Percentiles rank a stretch among this genome's conserved stretches.
Conservation (phyloP, 2,329 filamentous ascomycete genomes). For the Chalaropsis thielavioides region DNA sequence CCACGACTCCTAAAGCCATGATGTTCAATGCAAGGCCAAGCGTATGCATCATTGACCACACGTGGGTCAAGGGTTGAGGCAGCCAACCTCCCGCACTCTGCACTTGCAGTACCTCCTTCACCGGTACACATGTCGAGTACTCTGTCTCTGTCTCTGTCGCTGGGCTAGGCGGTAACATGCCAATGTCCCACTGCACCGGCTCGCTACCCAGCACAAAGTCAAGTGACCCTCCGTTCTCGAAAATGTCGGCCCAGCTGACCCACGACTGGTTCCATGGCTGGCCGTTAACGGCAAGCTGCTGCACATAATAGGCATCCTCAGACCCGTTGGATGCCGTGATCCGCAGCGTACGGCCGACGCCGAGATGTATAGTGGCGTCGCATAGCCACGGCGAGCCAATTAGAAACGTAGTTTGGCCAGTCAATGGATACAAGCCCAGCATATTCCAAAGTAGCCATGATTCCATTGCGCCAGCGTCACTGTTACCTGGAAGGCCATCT, state of each 20-base stretch:
- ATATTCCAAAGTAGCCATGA: conserved; percentile 55
- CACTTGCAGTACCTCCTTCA: background rate
- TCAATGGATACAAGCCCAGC: conserved; percentile 53
- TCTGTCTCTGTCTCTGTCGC: conserved; percentile 9
- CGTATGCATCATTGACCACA: background rate
- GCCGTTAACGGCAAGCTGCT: conserved; percentile 52
- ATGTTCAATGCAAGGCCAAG: background rate
- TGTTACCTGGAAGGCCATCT: conserved; percentile 51
- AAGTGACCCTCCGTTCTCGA: conserved; percentile 46
- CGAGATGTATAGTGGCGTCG: conserved; percentile 44
- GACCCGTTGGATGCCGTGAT: conserved; percentile 32
- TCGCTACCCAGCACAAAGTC: conserved; percentile 47
- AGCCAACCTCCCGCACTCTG: background rate
- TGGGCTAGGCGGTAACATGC: conserved; percentile 46
- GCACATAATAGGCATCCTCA: conserved; percentile 42
- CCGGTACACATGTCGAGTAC: background rate
- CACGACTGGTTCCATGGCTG: conserved; percentile 46
- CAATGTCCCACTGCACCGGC: conserved; percentile 42
- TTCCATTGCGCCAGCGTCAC: conserved; percentile 59
- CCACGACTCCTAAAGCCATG: background rate
- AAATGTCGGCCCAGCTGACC: conserved; percentile 52
- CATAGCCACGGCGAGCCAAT: conserved; percentile 50
- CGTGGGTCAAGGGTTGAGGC: background rate
- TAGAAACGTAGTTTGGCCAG: conserved; percentile 53
- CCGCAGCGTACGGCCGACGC: conserved; percentile 36